A percentile compares a stretch with the other conserved stretches of the same genome.
Evolutionary conservation across 805 yeast species (phyloP).

Genomic region (Metschnikowia sp.): DNA sequence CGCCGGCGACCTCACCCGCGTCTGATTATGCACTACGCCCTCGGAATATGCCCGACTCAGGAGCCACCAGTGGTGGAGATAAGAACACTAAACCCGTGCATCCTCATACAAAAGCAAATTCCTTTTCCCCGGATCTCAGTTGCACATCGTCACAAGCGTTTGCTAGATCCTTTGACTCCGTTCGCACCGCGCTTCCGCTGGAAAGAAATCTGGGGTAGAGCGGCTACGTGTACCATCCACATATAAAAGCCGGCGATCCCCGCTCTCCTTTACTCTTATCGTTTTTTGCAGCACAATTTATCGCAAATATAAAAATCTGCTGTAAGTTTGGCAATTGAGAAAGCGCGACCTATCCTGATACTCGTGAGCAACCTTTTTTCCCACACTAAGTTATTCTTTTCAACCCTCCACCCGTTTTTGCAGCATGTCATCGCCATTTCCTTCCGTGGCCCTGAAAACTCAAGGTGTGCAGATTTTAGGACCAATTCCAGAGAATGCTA

Average conservation of each 20-base stretch:
- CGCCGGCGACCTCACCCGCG: constrained; percentile 2
- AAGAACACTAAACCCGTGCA: constrained; percentile 11
- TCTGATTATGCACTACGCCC: constrained; percentile 2
- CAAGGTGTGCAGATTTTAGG: constrained; percentile 56
- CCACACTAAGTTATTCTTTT: too few species aligned
- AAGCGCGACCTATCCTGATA: too few species aligned
- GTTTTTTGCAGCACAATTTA: not conserved
- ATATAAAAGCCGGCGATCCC: constrained; percentile 6
- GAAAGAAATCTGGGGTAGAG: constrained; percentile 14
- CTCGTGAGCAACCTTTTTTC: too few species aligned
- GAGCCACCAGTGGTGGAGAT: constrained; percentile 5
- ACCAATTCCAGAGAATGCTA: constrained; percentile 45
- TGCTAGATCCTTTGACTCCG: constrained; percentile 13
- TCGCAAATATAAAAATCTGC: not conserved
- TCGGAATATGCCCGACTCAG: not conserved
- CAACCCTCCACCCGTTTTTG: not conserved
- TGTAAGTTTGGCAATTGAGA: too few species aligned
- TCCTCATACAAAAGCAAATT: constrained; percentile 4
- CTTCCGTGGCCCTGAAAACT: constrained; percentile 39
- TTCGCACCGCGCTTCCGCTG: constrained; percentile 17
- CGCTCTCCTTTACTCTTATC: not conserved
- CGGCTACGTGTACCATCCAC: constrained; percentile 1
- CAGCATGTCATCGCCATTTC: constrained; percentile 38
- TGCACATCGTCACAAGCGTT: constrained; percentile 10
- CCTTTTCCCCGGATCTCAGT: constrained; percentile 2